Percentiles rank a stretch among this genome's conserved stretches.
Conservation (phyloP, 495 filamentous ascomycete genomes). For the Staphylotrichum longicolle region DNA sequence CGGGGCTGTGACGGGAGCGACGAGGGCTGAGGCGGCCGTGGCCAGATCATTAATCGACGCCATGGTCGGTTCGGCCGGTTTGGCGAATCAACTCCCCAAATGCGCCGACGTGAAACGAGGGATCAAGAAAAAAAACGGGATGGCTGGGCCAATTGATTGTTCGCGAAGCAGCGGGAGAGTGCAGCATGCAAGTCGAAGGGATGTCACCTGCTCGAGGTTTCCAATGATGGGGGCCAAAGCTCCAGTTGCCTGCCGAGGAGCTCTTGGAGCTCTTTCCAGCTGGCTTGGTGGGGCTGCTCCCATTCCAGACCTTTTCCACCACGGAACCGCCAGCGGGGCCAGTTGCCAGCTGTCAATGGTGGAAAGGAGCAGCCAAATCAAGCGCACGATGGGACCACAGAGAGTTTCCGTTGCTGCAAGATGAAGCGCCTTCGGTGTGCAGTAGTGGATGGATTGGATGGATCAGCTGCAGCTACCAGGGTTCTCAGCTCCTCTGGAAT, state of each 20-base stretch:
- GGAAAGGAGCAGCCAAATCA: neutral
- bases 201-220: neutral
- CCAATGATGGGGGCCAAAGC: neutral
- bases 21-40: conserved; percentile 40
- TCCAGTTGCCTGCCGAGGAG: too few species aligned
- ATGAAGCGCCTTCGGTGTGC: neutral
- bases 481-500: conserved; percentile 7
- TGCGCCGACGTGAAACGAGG: neutral
- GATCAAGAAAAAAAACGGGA: neutral
- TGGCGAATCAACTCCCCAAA: neutral
- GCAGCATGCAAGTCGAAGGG: neutral
- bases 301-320: neutral
- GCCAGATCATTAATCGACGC: conserved; percentile 48
- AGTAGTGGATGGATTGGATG: neutral
- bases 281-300: neutral
- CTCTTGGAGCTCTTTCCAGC: neutral
- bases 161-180: neutral
- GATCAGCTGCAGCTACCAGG: neutral
- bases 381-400: too few species aligned
- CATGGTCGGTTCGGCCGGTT: conserved; percentile 23
- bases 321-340: neutral
- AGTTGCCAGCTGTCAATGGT: conserved; percentile 1
- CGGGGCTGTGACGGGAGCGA: conserved; percentile 18
- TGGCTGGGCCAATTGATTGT: conserved; percentile 18
- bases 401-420: too few species aligned